These are phyloP conservation scores for Exophiala xenobiotica DNA, from an alignment of 2,329 filamentous ascomycete genomes.

Conservation along the genomic window DNA sequence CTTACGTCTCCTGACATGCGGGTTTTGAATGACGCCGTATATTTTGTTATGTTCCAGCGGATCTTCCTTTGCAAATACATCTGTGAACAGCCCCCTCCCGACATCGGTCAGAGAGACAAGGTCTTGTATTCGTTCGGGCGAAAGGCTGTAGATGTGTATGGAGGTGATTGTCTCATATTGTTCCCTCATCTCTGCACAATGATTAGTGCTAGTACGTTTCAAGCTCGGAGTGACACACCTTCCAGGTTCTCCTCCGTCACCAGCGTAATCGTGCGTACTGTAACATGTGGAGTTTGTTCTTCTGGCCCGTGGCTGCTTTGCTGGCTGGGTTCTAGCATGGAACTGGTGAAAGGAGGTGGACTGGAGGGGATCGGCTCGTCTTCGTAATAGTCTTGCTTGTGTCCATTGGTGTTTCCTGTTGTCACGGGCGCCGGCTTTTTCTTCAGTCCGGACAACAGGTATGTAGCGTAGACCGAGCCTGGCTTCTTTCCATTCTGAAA, in stretches of 20 bases:
- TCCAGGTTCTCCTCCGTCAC: constrained; percentile 71
- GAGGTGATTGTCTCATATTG: constrained; percentile 72
- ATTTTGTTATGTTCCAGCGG: constrained; percentile 57
- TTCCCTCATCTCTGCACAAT: constrained; percentile 59
- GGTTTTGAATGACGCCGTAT: constrained; percentile 75
- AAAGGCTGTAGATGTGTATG: constrained; percentile 85
- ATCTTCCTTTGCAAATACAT: constrained; percentile 57
- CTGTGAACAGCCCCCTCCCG: constrained; percentile 60
- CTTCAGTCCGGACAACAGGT: constrained; percentile 74
- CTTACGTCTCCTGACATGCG: constrained; percentile 58
- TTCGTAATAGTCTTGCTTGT: constrained; percentile 60
- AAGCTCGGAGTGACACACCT: constrained; percentile 46
- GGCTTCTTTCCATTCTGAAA: constrained; percentile 73
- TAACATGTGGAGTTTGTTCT: constrained; percentile 53
- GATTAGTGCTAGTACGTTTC: neutral
- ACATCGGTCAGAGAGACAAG: constrained; percentile 70
- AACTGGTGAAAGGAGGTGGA: constrained; percentile 56
- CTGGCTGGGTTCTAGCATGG: constrained; percentile 29
- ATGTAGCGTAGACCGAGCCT: constrained; percentile 83
- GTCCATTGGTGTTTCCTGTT: constrained; percentile 19
- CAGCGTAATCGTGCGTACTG: constrained; percentile 62
- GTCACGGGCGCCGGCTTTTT: constrained; percentile 35
- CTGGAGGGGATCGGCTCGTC: constrained; percentile 63
- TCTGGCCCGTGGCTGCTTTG: constrained; percentile 59
- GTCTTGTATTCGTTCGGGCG: constrained; percentile 68